Percentiles rank a stretch among this genome's conserved stretches.
phyloP scores from a whole-genome alignment of 2,329 filamentous ascomycete species.

The Beauveria bassiana region DNA sequence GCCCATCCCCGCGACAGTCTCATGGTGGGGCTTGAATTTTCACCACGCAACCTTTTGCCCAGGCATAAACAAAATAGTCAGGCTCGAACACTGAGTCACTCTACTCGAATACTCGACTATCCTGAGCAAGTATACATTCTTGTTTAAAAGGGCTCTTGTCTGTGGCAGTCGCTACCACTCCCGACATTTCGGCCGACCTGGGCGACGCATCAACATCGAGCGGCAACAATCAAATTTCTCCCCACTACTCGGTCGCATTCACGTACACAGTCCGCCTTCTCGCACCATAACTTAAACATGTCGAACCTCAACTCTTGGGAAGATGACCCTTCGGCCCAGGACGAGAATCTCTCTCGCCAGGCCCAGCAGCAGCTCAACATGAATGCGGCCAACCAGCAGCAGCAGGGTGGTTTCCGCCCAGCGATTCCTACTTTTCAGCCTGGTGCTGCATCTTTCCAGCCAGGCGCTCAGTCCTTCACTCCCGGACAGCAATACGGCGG shows the following conservation, averaged over 20 bases:
- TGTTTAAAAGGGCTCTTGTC: not conserved
- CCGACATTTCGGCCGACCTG: not conserved
- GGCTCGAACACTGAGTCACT: slow-evolving; percentile 7
- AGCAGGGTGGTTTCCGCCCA: slow-evolving; percentile 45
- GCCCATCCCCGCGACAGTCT: slow-evolving; percentile 19
- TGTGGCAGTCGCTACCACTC: not conserved
- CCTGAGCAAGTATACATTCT: not conserved
- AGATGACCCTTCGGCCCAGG: slow-evolving; percentile 71
- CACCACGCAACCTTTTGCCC: slow-evolving; percentile 24
- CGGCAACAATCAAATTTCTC: not conserved
- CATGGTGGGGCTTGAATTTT: slow-evolving; percentile 36
- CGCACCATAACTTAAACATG: slow-evolving; percentile 44
- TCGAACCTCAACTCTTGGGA: slow-evolving; percentile 93
- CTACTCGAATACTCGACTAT: not conserved
- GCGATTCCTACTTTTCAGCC: slow-evolving; percentile 67
- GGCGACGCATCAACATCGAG: not conserved
- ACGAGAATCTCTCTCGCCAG: slow-evolving; percentile 71
- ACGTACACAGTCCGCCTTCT: not conserved
- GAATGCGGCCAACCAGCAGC: slow-evolving; percentile 43
- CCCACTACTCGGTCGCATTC: slow-evolving; percentile 1
- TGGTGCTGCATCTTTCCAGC: slow-evolving; percentile 61
- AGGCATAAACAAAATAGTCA: slow-evolving; percentile 11
- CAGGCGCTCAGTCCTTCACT: slow-evolving; percentile 34
- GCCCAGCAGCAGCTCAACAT: slow-evolving; percentile 68
- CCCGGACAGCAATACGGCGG: slow-evolving; percentile 52